phyloP scores from a whole-genome alignment of 2,329 filamentous ascomycete species.

The Xylariaceae sp. region DNA sequence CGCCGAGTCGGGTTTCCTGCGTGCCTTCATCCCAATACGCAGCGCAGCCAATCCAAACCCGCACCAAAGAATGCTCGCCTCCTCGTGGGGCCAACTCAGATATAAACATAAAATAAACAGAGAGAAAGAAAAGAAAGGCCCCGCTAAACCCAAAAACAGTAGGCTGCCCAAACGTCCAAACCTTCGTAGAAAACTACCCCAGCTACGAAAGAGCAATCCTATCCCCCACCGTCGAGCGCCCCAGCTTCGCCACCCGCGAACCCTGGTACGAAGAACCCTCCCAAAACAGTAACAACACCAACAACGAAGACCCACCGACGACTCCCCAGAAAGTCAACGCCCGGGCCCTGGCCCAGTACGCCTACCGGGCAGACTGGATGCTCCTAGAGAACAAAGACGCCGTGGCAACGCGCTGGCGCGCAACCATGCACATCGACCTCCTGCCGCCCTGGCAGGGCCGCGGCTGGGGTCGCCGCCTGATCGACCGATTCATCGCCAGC shows the following conservation, averaged over 20 bases:
- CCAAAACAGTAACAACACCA: background rate
- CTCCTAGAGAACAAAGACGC: slow-evolving; percentile 38
- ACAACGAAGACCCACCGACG: background rate
- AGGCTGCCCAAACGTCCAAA: slow-evolving; percentile 37
- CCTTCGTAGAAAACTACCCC: slow-evolving; percentile 38
- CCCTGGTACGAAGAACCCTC: slow-evolving; percentile 27
- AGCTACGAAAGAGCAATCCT: slow-evolving; percentile 39
- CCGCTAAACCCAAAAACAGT: slow-evolving; percentile 7
- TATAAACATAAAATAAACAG: background rate
- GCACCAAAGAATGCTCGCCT: too few species aligned
- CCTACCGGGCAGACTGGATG: slow-evolving; percentile 40
- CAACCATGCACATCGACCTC: slow-evolving; percentile 49
- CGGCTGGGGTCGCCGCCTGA: slow-evolving; percentile 44
- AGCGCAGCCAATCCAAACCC: too few species aligned
- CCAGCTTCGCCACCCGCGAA: slow-evolving; percentile 30
- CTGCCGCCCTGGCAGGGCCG: slow-evolving; percentile 39
- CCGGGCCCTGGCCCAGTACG: slow-evolving; percentile 39
- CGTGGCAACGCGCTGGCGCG: slow-evolving; percentile 35
- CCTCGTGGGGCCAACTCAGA: too few species aligned
- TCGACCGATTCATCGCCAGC: slow-evolving; percentile 39
- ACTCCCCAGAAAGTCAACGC: slow-evolving; percentile 28
- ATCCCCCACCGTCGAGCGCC: slow-evolving; percentile 25
- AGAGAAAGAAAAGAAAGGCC: background rate
- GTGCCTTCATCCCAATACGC: too few species aligned
- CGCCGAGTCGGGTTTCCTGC: too few species aligned